Evolutionary conservation across 768 basidiomycete genomes (phyloP), one percentile per base, ranked within the genome.

Genomic region (Kwoniella sp.): DNA sequence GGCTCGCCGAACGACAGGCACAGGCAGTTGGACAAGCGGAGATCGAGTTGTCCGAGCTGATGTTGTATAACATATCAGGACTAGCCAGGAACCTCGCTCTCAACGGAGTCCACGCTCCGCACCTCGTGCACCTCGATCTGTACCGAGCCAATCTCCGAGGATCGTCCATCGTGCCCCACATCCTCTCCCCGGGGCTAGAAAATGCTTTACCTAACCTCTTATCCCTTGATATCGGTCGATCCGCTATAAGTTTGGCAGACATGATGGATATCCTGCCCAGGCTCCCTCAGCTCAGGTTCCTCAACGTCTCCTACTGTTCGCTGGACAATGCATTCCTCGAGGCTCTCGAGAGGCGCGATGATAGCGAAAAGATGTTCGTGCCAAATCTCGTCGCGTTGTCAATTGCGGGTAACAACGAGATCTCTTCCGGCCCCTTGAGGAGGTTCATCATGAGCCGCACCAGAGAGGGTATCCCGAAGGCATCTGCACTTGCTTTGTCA

Each of bases 271-370:
- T 66, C 26, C 47, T 76, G 2, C 13, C 31, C n/a, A 41, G 64
- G 9, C n/a, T 72, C 58, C 54, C 57, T 2, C 5, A 45, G 1
- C 61, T 76, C 9, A 30, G 56, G 26, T 76, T 70, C 51, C 63
- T 76, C 28, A 73, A 76, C 54, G 63, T 76, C 11, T 67, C 72
- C 4, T 61, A 31, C 23, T 72, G 72, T 31, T 57, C 66, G 22
- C 17, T 74, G 5, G 55, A 62, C 28, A 68, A 68, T 23, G 31
- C 20, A 0, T 76, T 76, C 55, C 28, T 76, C 34, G 56, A 68
- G 26, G 58, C 63, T 2, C 37, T 76, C 0, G 57, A 55, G 7
- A 67, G 61, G 2, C 26, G 30, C 15, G n/a, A 45, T 11, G 30
- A 29, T n/a, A 58, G 53, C 15, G 30, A 48, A 0, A 55, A 58